Base-by-base conservation (phyloP, 345 rosid species). In the Lenwebbia sp. region DNA sequence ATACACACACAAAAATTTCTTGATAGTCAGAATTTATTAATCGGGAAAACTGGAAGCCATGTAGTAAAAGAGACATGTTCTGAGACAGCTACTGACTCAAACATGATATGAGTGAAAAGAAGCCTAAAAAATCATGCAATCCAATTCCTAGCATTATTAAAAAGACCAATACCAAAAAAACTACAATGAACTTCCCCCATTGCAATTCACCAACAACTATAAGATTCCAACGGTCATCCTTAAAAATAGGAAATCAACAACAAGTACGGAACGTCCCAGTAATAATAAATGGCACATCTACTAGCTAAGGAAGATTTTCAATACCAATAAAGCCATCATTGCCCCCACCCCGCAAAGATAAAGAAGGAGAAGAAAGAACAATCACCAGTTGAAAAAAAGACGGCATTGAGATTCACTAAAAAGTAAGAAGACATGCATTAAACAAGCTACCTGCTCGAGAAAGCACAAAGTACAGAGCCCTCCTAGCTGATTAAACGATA, bases 401-500 rank as follows among this genome's bases (percentile, higher is more conserved):
- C 5, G 37, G 19, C 76, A 65, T 33, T 70, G 78, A 70, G 78
- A 70, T 7, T 33, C 47, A 70, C 76, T 70, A 33, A 37, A 70
- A 19, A 70, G 47, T 37, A 70, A 37, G 23, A 70, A 37, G 26
- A 70, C 11, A 56, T 70, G 78, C 25, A 70, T 70, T 37, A 70
- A 70, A 70, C 78, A 70, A 37, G 78, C 78, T 91, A 97, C 99
- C 99, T 94, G 85, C 93, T 96, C 98, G 78, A 97, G 97, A 90
- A 97, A 97, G 92, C 96, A 95, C 53, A 96, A 89, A n/a, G 99
- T 93, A 87, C 92, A 92, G 56, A 96, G 89, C 54, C 98, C 99
- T 84, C 96, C 96, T 85, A 96, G 90, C 91, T 95, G 98, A 91
- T 97, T 96, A 90, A 96, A 97, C 56, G 99, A 95, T 86, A 97